Conservation (phyloP, 2,329 filamentous ascomycete genomes). For the Curvularia sp. region DNA sequence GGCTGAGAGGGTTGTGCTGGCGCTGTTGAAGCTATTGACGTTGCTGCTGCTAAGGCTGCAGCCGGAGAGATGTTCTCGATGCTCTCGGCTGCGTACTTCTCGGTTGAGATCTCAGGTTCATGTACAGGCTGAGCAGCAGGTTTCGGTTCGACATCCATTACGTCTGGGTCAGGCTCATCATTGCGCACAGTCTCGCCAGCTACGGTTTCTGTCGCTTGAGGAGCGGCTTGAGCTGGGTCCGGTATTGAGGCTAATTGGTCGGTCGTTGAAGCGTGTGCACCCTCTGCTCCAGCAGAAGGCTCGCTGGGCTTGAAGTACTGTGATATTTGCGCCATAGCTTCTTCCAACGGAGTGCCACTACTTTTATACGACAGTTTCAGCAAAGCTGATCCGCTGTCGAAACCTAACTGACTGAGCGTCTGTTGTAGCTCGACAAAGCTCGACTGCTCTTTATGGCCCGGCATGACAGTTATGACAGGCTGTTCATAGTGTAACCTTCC, state of each 20-base stretch:
- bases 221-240: conserved; percentile 29
- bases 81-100: conserved; percentile 25
- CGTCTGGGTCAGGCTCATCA: conserved; percentile 36
- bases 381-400: conserved; percentile 82
- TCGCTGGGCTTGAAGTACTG: conserved; percentile 69
- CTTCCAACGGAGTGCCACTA: conserved; percentile 79
- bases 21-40: conserved; percentile 28
- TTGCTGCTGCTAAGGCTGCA: conserved; percentile 32
- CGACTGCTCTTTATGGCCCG: conserved; percentile 70
- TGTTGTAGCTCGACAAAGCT: conserved; percentile 86
- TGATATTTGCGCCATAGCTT: conserved; percentile 83
- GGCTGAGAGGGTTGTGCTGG: conserved; percentile 18
- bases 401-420: conserved; percentile 83
- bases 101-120: conserved; percentile 24
- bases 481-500: conserved; percentile 88
- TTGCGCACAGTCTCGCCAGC: conserved; percentile 35
- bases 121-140: conserved; percentile 20
- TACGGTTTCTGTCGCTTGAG: conserved; percentile 35
- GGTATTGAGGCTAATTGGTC: conserved; percentile 39
- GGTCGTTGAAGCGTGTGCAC: conserved; percentile 39
- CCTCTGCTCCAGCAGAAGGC: conserved; percentile 34
- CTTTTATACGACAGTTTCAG: conserved; percentile 78
- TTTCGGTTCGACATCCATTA: conserved; percentile 43
- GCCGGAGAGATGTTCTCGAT: conserved; percentile 29
- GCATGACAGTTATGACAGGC: conserved; percentile 84